phyloP scores from a whole-genome alignment of 2,329 filamentous ascomycete species.

The Lachnellula arida region DNA sequence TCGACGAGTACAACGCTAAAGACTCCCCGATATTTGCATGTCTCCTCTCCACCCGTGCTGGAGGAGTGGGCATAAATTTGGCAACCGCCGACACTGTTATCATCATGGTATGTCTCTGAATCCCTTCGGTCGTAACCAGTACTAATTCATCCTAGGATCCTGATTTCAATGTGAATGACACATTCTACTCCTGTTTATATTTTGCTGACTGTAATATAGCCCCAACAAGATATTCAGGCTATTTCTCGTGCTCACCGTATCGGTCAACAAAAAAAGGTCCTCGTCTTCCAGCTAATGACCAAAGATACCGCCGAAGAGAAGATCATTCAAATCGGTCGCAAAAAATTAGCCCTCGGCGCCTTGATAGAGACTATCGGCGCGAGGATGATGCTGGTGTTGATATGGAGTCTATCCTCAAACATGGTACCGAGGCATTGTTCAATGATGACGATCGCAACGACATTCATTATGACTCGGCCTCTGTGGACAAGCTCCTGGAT shows the following conservation, averaged over 20 bases:
- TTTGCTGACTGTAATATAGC: constrained; percentile 46
- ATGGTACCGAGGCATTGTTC: constrained; percentile 85
- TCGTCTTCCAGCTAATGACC: constrained; percentile 93
- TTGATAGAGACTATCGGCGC: constrained; percentile 86
- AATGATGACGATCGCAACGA: constrained; percentile 66
- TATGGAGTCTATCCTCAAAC: constrained; percentile 79
- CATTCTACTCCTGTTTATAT: not conserved
- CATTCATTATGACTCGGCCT: constrained; percentile 74
- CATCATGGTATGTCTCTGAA: constrained; percentile 78
- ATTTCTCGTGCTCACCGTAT: constrained; percentile 93
- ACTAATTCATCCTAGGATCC: constrained; percentile 26
- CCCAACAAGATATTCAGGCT: constrained; percentile 95
- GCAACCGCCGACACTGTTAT: constrained; percentile 97
- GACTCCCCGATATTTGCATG: constrained; percentile 84
- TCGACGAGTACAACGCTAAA: constrained; percentile 88
- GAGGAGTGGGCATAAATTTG: constrained; percentile 95
- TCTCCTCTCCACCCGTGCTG: constrained; percentile 86
- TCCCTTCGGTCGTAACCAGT: constrained; percentile 41
- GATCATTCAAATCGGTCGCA: constrained; percentile 91
- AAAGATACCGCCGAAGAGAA: constrained; percentile 87
- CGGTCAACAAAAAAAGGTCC: constrained; percentile 90
- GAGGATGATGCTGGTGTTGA: constrained; percentile 77
- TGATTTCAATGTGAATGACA: constrained; percentile 27
- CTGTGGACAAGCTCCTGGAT: constrained; percentile 88
- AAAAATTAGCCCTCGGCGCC: constrained; percentile 92